Base-by-base conservation (phyloP, 169 alveolate species). In the Toxoplasma gondii region DNA sequence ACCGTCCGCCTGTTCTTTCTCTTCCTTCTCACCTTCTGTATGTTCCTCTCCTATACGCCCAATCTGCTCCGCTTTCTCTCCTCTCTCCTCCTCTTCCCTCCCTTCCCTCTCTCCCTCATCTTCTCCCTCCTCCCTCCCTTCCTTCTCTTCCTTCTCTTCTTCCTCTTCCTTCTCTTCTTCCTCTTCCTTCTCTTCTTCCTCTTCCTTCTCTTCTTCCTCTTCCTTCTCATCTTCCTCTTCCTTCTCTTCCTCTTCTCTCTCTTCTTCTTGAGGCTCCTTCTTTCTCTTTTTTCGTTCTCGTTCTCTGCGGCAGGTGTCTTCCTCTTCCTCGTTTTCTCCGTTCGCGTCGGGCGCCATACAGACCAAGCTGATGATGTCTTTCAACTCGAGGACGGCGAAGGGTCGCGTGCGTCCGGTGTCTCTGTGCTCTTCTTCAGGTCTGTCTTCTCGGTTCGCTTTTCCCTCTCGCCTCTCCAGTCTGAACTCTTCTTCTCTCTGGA, bases 331-430 rank as follows among this genome's bases (percentile, higher is more conserved):
- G 36, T 82, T 67, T 24, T 19, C 67, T 12, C 24, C 90, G 38
- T 22, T 1, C 90, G 69, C 86, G 45, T 78, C 86, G 44, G 86
- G 86, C 44, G 86, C 86, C 86, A 38, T 78, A 27, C 86, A 78
- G 44, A 78, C 86, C 44, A 78, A n/a, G 39, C 86, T 45, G 45
- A 78, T 78, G 86, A 78, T 38, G 45, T 78, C 86, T 78, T 78
- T 78, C 86, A 78, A 27, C 44, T 78, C 86, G n/a, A 78, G 22
- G 27, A 78, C 86, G 10, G 86, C 45, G 86, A 78, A 78, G 29
- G 86, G 86, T 1, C 86, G 39, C 22, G 45, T 45, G 7, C 49
- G 49, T 16, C 74, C 74, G 22, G 29, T 31, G 1, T 22, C 74
- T 64, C 34, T 16, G 31, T 19, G 34, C 74, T 64, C 74, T 4